phyloP scores from a whole-genome alignment of 106 monocot genomes.

The Dendrobium catenatum region DNA sequence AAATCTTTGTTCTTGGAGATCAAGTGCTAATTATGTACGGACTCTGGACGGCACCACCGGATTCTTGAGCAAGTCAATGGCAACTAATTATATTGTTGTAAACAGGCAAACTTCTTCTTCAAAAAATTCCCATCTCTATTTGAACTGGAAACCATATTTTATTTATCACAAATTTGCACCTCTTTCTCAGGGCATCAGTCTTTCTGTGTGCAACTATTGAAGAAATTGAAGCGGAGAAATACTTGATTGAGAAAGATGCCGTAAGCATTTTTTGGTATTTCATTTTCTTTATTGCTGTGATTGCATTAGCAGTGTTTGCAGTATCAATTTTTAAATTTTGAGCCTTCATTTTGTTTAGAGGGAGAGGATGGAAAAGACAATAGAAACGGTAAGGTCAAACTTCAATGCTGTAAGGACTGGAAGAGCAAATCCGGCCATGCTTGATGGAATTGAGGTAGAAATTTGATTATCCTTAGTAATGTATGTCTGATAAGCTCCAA shows the following conservation, averaged over 20 bases:
- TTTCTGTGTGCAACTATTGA: slow-evolving; percentile 77
- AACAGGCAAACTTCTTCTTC: neutral
- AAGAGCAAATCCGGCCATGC: slow-evolving; percentile 92
- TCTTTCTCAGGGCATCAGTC: slow-evolving; percentile 32
- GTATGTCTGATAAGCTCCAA: neutral
- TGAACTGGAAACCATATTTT: neutral
- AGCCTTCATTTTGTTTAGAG: slow-evolving; percentile 38
- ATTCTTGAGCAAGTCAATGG: slow-evolving; percentile 1
- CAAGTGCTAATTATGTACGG: slow-evolving; percentile 1
- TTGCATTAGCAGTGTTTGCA: neutral
- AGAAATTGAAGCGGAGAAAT: slow-evolving; percentile 86
- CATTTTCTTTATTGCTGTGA: neutral
- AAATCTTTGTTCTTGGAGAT: slow-evolving; percentile 3
- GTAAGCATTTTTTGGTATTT: slow-evolving; percentile 25
- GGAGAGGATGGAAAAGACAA: slow-evolving; percentile 89
- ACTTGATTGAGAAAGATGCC: slow-evolving; percentile 56
- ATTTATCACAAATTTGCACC: slow-evolving; percentile 3
- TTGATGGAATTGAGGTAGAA: slow-evolving; percentile 83
- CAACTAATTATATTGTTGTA: neutral
- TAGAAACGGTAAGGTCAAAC: slow-evolving; percentile 62
- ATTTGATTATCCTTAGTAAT: neutral
- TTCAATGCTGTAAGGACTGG: slow-evolving; percentile 93
- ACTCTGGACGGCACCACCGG: neutral
- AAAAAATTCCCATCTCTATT: neutral
- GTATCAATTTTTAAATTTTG: neutral